A percentile compares a stretch with the other conserved stretches of the same genome.
These are phyloP conservation scores for Nidula microcarpa DNA, from an alignment of 768 basidiomycete genomes.

Conservation along the genomic window DNA sequence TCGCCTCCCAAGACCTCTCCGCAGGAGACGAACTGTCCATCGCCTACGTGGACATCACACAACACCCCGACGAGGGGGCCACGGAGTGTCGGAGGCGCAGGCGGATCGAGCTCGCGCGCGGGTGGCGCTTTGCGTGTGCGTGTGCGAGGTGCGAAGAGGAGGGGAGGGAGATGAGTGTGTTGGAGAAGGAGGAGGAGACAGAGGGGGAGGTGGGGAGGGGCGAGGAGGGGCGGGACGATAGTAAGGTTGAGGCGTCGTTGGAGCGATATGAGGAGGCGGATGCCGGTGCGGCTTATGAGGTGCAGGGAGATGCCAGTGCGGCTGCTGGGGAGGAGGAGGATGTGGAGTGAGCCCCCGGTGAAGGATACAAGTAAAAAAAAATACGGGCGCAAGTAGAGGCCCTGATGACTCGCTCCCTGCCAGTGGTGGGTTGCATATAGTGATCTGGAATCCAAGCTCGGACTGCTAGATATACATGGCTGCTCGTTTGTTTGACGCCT, in stretches of 20 bases:
- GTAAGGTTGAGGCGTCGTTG: slow-evolving; percentile 36
- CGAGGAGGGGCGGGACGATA: too few species aligned
- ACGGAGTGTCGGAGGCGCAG: slow-evolving; percentile 60
- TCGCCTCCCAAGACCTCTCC: slow-evolving; percentile 65
- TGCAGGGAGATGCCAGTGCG: not conserved
- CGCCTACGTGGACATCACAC: slow-evolving; percentile 69
- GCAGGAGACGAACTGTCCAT: slow-evolving; percentile 75
- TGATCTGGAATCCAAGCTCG: too few species aligned
- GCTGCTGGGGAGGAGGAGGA: not conserved
- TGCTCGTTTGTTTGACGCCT: too few species aligned
- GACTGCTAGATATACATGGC: too few species aligned
- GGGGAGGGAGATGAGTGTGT: slow-evolving; percentile 28
- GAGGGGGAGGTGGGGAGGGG: slow-evolving; percentile 36
- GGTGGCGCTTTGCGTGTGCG: slow-evolving; percentile 78
- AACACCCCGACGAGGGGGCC: slow-evolving; percentile 48
- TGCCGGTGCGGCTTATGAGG: not conserved
- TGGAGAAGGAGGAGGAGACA: slow-evolving; percentile 27
- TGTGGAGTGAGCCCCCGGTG: too few species aligned
- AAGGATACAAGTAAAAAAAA: too few species aligned
- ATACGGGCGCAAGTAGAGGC: too few species aligned
- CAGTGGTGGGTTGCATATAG: too few species aligned
- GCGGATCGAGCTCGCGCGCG: slow-evolving; percentile 70
- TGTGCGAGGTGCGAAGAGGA: slow-evolving; percentile 67
- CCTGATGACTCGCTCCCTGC: too few species aligned
- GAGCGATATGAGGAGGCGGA: slow-evolving; percentile 15